Percentiles rank a stretch among this genome's conserved stretches.
phyloP scores from a whole-genome alignment of 352 stramenopile genomes.

The Pythium biforme region DNA sequence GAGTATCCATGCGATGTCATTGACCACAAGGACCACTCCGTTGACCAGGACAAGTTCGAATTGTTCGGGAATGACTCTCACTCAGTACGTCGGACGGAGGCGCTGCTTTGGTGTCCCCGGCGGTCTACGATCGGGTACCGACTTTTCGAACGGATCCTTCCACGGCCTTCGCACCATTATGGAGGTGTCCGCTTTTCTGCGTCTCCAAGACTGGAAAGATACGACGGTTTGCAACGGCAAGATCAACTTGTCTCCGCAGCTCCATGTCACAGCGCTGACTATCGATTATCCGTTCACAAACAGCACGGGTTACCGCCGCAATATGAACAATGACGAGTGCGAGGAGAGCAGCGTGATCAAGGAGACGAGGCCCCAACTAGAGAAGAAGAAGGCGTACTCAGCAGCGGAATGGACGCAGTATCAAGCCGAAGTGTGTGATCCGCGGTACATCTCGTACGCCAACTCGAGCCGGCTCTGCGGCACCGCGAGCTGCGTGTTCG shows the following conservation, averaged over 20 bases:
- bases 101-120: no score
- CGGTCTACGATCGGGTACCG: no score
- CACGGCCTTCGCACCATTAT: not conserved
- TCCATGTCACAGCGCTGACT: constrained; percentile 37
- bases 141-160: no score
- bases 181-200: not conserved
- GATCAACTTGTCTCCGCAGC: constrained; percentile 31
- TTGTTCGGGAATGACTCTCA: no score
- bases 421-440: constrained; percentile 7
- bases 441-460: constrained; percentile 11
- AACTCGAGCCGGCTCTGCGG: constrained; percentile 5
- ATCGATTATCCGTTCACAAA: constrained; percentile 30
- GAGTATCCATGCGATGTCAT: constrained; percentile 39
- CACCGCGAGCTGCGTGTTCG: constrained; percentile 12
- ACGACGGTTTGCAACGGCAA: constrained; percentile 28
- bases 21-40: not conserved
- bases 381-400: constrained; percentile 19
- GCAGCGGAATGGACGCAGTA: not conserved
- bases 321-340: not conserved
- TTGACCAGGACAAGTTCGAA: no score
- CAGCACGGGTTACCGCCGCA: constrained; percentile 27
- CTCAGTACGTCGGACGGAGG: no score
- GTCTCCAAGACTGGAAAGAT: constrained; percentile 5
- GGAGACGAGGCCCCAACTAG: constrained; percentile 4
- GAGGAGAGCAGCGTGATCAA: constrained; percentile 9